A percentile compares a stretch with the other conserved stretches of the same genome.
Conservation (phyloP, 768 basidiomycete genomes). For the Termitomyces sp. region DNA sequence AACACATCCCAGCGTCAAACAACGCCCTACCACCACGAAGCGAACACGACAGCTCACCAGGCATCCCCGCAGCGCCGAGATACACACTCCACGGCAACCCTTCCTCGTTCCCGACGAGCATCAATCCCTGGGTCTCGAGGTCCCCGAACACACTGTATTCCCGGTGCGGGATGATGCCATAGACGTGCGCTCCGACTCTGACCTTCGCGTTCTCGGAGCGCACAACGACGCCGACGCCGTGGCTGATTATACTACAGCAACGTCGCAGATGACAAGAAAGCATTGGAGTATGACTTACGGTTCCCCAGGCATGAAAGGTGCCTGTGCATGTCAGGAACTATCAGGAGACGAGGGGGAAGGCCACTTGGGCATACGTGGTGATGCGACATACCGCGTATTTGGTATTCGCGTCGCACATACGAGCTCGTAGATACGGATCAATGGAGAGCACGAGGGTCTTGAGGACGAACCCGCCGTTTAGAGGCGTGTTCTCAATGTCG, state of each 20-base stretch:
- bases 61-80: constrained; percentile 50
- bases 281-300: constrained; percentile 23
- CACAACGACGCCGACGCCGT: constrained; percentile 40
- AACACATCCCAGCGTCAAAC: no score
- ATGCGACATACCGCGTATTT: constrained; percentile 19
- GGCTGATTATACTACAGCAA: constrained; percentile 19
- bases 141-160: constrained; percentile 31
- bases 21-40: no score
- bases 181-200: constrained; percentile 35
- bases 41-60: constrained; percentile 40
- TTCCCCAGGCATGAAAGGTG: constrained; percentile 26
- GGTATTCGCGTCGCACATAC: constrained; percentile 28
- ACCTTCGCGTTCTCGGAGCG: constrained; percentile 31
- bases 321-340: no score
- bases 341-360: background rate
- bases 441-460: constrained; percentile 43
- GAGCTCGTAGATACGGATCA: constrained; percentile 35
- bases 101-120: constrained; percentile 32
- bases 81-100: constrained; percentile 44
- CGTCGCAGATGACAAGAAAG: background rate
- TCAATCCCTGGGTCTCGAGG: constrained; percentile 13
- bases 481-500: constrained; percentile 38
- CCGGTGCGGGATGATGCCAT: constrained; percentile 27
- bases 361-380: background rate
- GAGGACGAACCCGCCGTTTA: constrained; percentile 42